These are phyloP conservation scores for Cladophialophora yegresii DNA, from an alignment of 2,329 filamentous ascomycete genomes.

Conservation along the genomic window DNA sequence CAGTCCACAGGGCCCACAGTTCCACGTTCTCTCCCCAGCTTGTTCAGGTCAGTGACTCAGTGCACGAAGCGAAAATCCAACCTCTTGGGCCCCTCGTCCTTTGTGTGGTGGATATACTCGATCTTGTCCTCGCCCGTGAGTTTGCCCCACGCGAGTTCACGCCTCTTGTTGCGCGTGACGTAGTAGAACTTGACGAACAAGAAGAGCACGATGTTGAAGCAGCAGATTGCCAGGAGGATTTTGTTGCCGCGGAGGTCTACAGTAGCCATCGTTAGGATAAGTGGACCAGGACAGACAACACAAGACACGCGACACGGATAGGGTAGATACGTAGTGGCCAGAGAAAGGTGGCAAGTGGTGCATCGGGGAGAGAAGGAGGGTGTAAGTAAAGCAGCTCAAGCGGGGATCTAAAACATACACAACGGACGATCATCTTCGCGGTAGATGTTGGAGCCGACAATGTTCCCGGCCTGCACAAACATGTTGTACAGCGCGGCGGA, in stretches of 20 bases:
- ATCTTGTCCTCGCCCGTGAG: constrained; percentile 52
- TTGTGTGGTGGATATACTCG: constrained; percentile 48
- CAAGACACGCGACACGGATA: too few relatives aligned
- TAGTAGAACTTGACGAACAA: constrained; percentile 46
- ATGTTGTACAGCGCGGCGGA: constrained; percentile 47
- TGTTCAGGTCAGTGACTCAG: too few relatives aligned
- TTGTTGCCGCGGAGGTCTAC: constrained; percentile 56
- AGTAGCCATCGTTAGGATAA: too few relatives aligned
- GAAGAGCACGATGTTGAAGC: constrained; percentile 51
- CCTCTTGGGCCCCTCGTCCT: constrained; percentile 52
- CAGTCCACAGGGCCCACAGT: too few relatives aligned
- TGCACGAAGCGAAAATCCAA: constrained; percentile 57
- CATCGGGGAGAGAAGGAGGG: too few relatives aligned
- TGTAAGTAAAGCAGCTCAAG: too few relatives aligned
- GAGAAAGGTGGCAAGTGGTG: too few relatives aligned
- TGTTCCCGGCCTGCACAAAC: constrained; percentile 41
- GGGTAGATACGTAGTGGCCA: too few relatives aligned
- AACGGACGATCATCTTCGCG: constrained; percentile 56
- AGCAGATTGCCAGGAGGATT: constrained; percentile 56
- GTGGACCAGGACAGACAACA: too few relatives aligned
- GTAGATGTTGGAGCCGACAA: constrained; percentile 49
- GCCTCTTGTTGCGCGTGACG: constrained; percentile 51
- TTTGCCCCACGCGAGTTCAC: constrained; percentile 50
- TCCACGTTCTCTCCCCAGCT: too few relatives aligned
- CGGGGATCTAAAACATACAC: constrained; percentile 43